Percentiles rank a stretch among this genome's conserved stretches.
phyloP scores from a whole-genome alignment of 345 rosid genomes.

The Dipteronia dyeriana region DNA sequence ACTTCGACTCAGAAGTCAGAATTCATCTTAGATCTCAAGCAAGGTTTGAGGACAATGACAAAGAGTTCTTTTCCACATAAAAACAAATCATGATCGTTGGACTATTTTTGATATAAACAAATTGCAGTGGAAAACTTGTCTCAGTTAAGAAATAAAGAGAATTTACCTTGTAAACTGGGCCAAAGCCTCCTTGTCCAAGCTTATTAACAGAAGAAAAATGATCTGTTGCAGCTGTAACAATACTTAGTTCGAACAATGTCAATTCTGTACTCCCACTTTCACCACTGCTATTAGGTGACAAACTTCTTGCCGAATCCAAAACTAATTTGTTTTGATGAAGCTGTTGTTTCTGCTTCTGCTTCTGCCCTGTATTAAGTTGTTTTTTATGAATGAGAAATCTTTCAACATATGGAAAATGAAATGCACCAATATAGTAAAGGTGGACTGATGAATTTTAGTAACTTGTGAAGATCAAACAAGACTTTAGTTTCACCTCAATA shows the following conservation, averaged over 20 bases:
- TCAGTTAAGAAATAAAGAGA: no score
- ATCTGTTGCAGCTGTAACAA: conserved; percentile 24
- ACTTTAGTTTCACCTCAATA: not conserved
- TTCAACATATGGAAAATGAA: not conserved
- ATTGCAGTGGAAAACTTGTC: not conserved
- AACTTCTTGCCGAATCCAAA: not conserved
- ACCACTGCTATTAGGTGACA: not conserved
- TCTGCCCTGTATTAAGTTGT: not conserved
- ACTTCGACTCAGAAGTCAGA: no score
- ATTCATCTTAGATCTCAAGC: no score
- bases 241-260: conserved; percentile 15
- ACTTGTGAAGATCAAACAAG: not conserved
- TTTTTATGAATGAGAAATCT: not conserved
- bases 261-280: conserved; percentile 7
- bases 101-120: no score
- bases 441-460: no score
- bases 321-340: not conserved
- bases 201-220: conserved; percentile 23
- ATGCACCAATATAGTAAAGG: no score
- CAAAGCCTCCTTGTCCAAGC: conserved; percentile 33
- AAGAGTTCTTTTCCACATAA: no score
- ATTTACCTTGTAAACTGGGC: conserved; percentile 35
- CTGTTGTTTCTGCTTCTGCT: not conserved
- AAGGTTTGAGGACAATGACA: no score
- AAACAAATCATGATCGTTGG: no score